Conservation (phyloP, 2,329 filamentous ascomycete genomes). For the Bipolaris sorokiniana region DNA sequence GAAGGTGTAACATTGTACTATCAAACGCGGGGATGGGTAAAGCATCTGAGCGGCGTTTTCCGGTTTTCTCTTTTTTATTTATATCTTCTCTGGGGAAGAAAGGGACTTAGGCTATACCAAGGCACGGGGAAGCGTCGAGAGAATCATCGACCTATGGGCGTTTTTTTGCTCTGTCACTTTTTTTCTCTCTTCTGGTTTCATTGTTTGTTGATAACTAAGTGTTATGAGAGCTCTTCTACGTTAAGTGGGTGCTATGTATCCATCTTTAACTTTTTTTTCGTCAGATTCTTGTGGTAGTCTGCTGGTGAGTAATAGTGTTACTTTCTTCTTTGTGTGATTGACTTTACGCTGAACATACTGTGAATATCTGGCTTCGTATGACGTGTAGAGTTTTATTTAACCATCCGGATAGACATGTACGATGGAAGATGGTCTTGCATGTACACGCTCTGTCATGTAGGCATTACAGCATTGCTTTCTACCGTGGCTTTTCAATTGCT, state of each 20-base stretch:
- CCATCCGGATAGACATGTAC: too few relatives aligned
- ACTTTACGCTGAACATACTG: too few relatives aligned
- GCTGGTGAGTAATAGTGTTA: too few relatives aligned
- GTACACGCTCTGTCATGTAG: too few relatives aligned
- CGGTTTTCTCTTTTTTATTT: background rate
- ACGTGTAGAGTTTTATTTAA: too few relatives aligned
- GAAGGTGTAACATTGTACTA: conserved; percentile 1
- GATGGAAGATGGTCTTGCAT: too few relatives aligned
- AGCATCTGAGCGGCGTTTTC: background rate
- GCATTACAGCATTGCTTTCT: too few relatives aligned
- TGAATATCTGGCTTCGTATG: too few relatives aligned
- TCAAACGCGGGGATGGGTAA: background rate
- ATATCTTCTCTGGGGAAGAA: background rate
- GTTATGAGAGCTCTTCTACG: background rate
- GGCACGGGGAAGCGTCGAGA: background rate
- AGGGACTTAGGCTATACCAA: background rate
- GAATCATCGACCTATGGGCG: background rate
- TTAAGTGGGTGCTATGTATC: background rate
- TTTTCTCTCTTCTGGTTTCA: background rate
- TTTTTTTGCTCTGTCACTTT: background rate
- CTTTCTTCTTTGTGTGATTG: too few relatives aligned
- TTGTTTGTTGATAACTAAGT: background rate
- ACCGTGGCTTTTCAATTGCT: too few relatives aligned
- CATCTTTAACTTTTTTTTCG: too few relatives aligned
- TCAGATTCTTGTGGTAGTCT: too few relatives aligned